Evolutionary conservation across 371 early-diverging fungal species (phyloP), one percentile per base, ranked within the genome.

Genomic region (Thermomucor indicae-seudaticae): DNA sequence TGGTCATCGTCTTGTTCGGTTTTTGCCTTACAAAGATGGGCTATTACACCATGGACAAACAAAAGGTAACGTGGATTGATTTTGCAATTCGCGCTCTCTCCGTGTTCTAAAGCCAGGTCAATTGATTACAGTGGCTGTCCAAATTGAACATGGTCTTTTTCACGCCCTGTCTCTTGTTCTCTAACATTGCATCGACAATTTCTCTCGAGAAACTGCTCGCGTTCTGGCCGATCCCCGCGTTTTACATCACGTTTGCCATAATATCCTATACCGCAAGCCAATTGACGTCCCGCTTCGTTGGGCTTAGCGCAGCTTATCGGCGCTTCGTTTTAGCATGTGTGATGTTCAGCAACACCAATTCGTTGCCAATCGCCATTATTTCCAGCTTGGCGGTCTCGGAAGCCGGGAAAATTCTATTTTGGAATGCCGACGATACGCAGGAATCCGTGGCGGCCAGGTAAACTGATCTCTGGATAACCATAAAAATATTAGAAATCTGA

Each of bases 291-390:
- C 66, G 72, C 47, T 12, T 77, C 5, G 60, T 79, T 29, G 70
- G 76, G 35, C 60, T 78, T 32, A 46, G 68, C 4, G 70, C 75
- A 24, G 67, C 70, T 14, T 80, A 83, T 34, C 75, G 69, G 3
- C 81, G 79, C 4, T 80, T 90, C 53, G 78, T 84, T 12, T 68
- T 71, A 17, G 84, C 83, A 0, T 81, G 86, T 17, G 70, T 79
- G 34, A 73, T 90, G 58, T 88, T 88, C 45, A 71, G 75, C 44
- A 90, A 90, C 56, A 79, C 85, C 27, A 90, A 90, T 56, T 82
- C 85, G 14, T 56, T 88, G 10, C 90, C 90, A 1, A 79, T 88
- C 38, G 85, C 88, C 5, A 61, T 86, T 32, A 78, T 90, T 43
- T 74, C 82, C 31, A 84, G 86, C 43, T 67, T 88, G 40, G 85